phyloP scores from a whole-genome alignment of 2,329 filamentous ascomycete species.

The Tolypocladium guangdongense region DNA sequence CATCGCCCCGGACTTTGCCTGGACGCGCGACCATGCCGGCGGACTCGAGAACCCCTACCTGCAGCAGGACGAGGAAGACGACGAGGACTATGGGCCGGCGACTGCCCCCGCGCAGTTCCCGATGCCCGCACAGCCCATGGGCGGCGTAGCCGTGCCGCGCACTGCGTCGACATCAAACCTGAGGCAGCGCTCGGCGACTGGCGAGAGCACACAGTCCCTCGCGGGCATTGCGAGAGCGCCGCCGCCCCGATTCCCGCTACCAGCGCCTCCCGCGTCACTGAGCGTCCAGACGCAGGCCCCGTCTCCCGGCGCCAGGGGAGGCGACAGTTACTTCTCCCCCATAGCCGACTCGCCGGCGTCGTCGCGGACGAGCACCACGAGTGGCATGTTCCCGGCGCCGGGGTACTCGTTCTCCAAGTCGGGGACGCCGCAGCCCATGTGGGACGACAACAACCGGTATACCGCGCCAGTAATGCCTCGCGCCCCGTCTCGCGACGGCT shows the following conservation, averaged over 20 bases:
- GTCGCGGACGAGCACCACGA: conserved; percentile 63
- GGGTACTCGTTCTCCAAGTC: conserved; percentile 60
- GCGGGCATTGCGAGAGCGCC: conserved; percentile 47
- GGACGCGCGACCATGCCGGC: conserved; percentile 57
- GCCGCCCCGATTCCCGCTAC: conserved; percentile 62
- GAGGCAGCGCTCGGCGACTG: conserved; percentile 64
- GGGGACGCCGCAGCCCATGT: conserved; percentile 53
- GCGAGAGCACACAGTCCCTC: conserved; percentile 53
- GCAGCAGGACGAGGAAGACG: conserved; percentile 51
- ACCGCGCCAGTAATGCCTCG: conserved; percentile 81
- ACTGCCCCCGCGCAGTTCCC: conserved; percentile 25
- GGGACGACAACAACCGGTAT: conserved; percentile 71
- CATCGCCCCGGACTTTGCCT: conserved; percentile 64
- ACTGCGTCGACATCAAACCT: conserved; percentile 61
- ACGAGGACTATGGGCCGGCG: conserved; percentile 37
- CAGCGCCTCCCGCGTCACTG: conserved; percentile 44
- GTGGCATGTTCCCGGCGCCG: conserved; percentile 54
- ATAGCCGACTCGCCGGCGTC: conserved; percentile 68
- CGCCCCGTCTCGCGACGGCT: conserved; percentile 66
- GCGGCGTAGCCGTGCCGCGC: conserved; percentile 16
- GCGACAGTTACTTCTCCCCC: conserved; percentile 93
- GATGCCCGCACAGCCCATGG: conserved; percentile 14
- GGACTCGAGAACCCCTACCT: conserved; percentile 75
- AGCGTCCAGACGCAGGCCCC: conserved; percentile 55
- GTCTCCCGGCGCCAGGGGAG: conserved; percentile 51